phyloP scores from a whole-genome alignment of 2,329 filamentous ascomycete species.

The Venturia oleaginea region DNA sequence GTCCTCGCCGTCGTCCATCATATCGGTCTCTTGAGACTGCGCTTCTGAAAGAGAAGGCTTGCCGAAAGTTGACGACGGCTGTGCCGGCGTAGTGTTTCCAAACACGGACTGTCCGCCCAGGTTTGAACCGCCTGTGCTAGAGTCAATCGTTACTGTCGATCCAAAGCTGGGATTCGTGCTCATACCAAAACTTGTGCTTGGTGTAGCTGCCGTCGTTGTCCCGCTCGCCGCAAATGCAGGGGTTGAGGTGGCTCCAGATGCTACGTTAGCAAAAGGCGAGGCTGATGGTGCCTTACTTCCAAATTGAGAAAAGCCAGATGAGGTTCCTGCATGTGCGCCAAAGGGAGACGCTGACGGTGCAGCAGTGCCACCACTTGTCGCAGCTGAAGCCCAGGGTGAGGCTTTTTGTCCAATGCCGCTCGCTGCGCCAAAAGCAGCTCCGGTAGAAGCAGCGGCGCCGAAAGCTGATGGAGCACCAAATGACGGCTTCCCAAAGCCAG shows the following conservation, averaged over 20 bases:
- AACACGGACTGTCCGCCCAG: conserved; percentile 19
- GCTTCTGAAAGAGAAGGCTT: conserved; percentile 21
- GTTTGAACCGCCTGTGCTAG: conserved; percentile 21
- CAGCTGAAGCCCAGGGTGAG: conserved; percentile 11
- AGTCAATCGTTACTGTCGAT: conserved; percentile 28
- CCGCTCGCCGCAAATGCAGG: conserved; percentile 24
- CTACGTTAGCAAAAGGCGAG: conserved; percentile 13
- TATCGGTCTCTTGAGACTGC: conserved; percentile 23
- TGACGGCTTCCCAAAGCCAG: conserved; percentile 17
- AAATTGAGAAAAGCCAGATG: conserved; percentile 27
- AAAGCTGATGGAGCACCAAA: conserved; percentile 18
- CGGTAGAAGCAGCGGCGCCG: conserved; percentile 18
- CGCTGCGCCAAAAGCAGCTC: conserved; percentile 23
- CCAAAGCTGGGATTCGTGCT: conserved; percentile 24
- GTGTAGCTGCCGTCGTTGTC: conserved; percentile 15
- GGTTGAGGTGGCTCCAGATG: conserved; percentile 20
- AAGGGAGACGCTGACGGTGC: conserved; percentile 25
- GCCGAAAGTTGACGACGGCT: conserved; percentile 15
- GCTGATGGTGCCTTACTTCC: conserved; percentile 14
- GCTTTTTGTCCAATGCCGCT: conserved; percentile 5
- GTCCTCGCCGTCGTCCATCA: conserved; percentile 21
- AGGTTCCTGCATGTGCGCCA: conserved; percentile 19
- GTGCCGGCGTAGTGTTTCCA: conserved; percentile 20
- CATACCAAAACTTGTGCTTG: conserved; percentile 19
- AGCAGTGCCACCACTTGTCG: conserved; percentile 4